These are phyloP conservation scores for Boeremia exigua DNA, from an alignment of 2,329 filamentous ascomycete genomes.

Conservation along the genomic window DNA sequence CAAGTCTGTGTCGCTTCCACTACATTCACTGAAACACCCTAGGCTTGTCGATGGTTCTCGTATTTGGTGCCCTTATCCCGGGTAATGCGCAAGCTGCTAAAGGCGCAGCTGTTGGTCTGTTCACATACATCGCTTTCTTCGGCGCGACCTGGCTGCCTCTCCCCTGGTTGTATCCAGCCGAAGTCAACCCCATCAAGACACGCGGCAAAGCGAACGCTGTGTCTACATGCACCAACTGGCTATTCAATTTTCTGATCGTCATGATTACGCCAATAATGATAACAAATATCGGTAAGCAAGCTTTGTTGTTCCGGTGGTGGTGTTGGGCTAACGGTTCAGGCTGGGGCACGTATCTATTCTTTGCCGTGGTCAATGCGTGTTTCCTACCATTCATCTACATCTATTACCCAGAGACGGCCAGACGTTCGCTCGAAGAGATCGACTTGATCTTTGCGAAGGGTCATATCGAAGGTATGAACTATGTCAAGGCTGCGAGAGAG, in stretches of 20 bases:
- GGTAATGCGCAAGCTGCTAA: conserved; percentile 46
- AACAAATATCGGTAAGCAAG: conserved; percentile 29
- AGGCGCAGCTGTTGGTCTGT: conserved; percentile 64
- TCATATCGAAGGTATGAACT: conserved; percentile 62
- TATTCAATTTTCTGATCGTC: conserved; percentile 55
- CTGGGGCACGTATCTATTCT: conserved; percentile 53
- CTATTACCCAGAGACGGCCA: conserved; percentile 62
- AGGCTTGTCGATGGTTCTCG: conserved; percentile 59
- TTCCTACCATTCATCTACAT: conserved; percentile 59
- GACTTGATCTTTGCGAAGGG: conserved; percentile 54
- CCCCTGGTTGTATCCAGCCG: conserved; percentile 62
- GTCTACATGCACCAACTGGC: conserved; percentile 60
- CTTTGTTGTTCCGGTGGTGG: too few relatives aligned
- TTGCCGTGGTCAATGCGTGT: conserved; percentile 57
- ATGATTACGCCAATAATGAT: conserved; percentile 50
- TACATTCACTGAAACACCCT: background rate
- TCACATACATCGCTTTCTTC: conserved; percentile 71
- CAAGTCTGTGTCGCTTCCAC: too few relatives aligned
- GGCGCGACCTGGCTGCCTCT: conserved; percentile 68
- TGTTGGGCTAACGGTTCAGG: background rate
- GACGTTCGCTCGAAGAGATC: conserved; percentile 57
- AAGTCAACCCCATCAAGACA: conserved; percentile 59
- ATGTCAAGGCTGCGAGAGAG: conserved; percentile 64
- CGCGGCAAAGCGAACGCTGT: conserved; percentile 61
- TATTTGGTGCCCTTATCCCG: conserved; percentile 48